phyloP scores from a whole-genome alignment of 2,329 filamentous ascomycete genomes.

The Colletotrichum nymphaeae region DNA sequence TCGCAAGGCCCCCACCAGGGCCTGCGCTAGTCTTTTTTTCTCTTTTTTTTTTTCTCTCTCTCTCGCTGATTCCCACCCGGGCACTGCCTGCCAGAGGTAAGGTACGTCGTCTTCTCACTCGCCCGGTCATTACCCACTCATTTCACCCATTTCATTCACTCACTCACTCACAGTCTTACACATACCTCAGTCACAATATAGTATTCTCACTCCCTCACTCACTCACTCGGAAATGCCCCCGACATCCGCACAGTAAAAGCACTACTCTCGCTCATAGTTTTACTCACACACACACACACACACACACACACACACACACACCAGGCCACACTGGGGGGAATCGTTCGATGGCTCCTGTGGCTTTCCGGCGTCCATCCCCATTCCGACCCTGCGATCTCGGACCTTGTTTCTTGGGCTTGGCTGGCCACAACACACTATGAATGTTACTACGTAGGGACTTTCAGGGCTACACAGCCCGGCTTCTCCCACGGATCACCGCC shows the following conservation, averaged over 20 bases:
- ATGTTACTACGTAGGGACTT: too few species aligned
- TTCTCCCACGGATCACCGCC: conserved; percentile 27
- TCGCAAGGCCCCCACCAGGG: conserved; percentile 28
- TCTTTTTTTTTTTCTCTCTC: not conserved
- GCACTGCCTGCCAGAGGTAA: not conserved
- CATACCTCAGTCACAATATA: too few species aligned
- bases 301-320: conserved; percentile 2
- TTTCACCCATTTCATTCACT: not conserved
- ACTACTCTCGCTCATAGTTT: not conserved
- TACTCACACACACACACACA: not conserved
- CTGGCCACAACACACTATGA: not conserved
- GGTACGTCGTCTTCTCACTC: not conserved
- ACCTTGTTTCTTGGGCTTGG: conserved; percentile 2
- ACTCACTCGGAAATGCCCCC: not conserved
- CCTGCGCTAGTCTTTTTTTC: conserved; percentile 12
- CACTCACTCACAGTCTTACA: not conserved
- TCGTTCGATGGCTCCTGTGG: conserved; percentile 29
- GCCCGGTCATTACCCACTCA: not conserved
- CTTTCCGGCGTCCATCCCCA: not conserved
- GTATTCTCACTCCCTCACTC: not conserved
- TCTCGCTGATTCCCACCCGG: not conserved
- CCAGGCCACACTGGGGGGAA: conserved; percentile 13
- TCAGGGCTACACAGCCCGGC: conserved; percentile 18
- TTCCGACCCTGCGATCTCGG: conserved; percentile 28
- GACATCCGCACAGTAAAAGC: not conserved